phyloP scores from a whole-genome alignment of 2,329 filamentous ascomycete genomes.

The Paraconiothyrium sp. region DNA sequence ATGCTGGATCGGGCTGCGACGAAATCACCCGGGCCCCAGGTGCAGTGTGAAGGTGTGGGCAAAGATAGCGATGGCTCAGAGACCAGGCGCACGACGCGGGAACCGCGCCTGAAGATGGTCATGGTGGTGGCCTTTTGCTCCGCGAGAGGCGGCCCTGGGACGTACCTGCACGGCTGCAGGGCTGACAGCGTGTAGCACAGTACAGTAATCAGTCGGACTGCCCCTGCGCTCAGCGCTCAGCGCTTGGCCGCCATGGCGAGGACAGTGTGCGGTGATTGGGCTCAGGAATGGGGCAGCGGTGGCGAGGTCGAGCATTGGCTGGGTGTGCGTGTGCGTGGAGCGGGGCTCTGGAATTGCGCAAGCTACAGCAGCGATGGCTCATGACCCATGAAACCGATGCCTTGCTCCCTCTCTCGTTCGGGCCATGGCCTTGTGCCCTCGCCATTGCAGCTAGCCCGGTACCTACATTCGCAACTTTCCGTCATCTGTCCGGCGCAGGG shows the following conservation, averaged over 20 bases:
- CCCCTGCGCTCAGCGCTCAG: slow-evolving; percentile 25
- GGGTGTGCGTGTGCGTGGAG: background rate
- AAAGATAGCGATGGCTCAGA: background rate
- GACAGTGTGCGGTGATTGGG: slow-evolving; percentile 13
- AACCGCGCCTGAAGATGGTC: slow-evolving; percentile 6
- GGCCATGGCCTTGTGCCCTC: slow-evolving; percentile 16
- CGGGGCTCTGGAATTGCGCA: slow-evolving; percentile 3
- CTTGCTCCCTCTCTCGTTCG: slow-evolving; percentile 24
- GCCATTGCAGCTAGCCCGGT: slow-evolving; percentile 36
- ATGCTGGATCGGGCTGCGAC: slow-evolving; percentile 23
- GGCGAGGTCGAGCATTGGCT: background rate
- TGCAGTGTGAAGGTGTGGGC: slow-evolving; percentile 1
- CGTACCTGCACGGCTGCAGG: slow-evolving; percentile 37
- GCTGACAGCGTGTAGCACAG: slow-evolving; percentile 31
- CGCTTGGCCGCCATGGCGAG: background rate
- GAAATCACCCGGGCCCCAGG: background rate
- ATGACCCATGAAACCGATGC: slow-evolving; percentile 46
- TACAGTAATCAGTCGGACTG: slow-evolving; percentile 27
- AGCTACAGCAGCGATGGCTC: slow-evolving; percentile 21
- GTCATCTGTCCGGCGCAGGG: slow-evolving; percentile 42
- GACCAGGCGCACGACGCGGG: slow-evolving; percentile 24
- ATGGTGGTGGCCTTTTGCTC: slow-evolving; percentile 1
- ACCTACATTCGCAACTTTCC: slow-evolving; percentile 44
- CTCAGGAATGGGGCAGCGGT: slow-evolving; percentile 22
- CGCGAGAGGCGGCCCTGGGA: slow-evolving; percentile 12